These are phyloP conservation scores for Gossypium davidsonii DNA, from an alignment of 441 rosid species.

Conservation along the genomic window DNA sequence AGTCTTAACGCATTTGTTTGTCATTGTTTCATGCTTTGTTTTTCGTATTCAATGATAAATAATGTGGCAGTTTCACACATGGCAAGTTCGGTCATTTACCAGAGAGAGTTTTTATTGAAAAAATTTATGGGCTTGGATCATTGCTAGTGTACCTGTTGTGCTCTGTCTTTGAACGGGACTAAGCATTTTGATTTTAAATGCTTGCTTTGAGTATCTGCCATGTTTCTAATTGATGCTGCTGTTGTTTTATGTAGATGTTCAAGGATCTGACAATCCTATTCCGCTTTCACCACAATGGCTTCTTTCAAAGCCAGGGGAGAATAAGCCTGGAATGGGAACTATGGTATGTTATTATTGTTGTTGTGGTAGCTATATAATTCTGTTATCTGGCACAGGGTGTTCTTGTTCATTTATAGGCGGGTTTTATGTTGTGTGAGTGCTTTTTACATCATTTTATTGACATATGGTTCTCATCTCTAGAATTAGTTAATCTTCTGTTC, in stretches of 20 bases:
- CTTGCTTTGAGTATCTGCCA: neutral
- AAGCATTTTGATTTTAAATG: neutral
- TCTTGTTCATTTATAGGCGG: neutral
- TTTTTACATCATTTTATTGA: neutral
- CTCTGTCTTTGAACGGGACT: neutral
- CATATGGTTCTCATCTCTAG: neutral
- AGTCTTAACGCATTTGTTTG: neutral
- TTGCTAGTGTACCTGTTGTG: neutral
- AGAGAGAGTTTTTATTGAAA: neutral
- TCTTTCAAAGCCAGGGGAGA: constrained; percentile 78
- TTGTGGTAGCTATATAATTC: neutral
- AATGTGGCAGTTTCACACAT: neutral
- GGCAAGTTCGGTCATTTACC: neutral
- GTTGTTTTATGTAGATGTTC: constrained; percentile 58
- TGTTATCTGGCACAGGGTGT: neutral
- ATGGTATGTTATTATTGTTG: constrained; percentile 45
- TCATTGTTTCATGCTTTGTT: neutral
- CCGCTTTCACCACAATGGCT: constrained; percentile 99
- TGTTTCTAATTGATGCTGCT: constrained; percentile 16
- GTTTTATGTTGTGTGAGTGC: neutral
- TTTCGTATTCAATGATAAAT: neutral
- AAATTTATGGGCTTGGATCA: neutral
- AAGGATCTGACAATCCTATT: constrained; percentile 64
- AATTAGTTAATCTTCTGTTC: constrained; percentile 10
- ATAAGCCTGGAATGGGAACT: constrained; percentile 66